These are phyloP conservation scores for Geosmithia putterillii DNA, from an alignment of 2,329 filamentous ascomycete genomes.

Conservation along the genomic window DNA sequence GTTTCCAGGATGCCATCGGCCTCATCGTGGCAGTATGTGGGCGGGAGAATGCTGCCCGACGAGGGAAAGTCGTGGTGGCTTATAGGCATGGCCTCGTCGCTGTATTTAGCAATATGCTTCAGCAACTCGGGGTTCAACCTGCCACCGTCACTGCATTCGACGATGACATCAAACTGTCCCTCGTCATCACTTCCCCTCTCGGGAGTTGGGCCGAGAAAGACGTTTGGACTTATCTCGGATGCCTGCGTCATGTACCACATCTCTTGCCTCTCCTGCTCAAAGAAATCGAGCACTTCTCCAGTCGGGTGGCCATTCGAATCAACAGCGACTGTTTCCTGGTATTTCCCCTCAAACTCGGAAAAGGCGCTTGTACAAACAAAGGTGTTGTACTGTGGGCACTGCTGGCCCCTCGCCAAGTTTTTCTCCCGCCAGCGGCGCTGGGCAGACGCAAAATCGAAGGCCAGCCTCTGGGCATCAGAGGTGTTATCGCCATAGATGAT, in stretches of 20 bases:
- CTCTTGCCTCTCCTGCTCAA: slow-evolving; percentile 75
- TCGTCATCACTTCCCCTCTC: slow-evolving; percentile 50
- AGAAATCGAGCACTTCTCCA: slow-evolving; percentile 75
- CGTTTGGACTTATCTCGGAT: slow-evolving; percentile 78
- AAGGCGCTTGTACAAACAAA: slow-evolving; percentile 62
- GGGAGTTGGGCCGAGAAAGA: slow-evolving; percentile 82
- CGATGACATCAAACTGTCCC: slow-evolving; percentile 64
- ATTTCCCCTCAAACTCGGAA: slow-evolving; percentile 54
- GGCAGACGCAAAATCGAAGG: slow-evolving; percentile 58
- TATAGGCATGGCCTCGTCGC: slow-evolving; percentile 25
- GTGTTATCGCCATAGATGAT: slow-evolving; percentile 76
- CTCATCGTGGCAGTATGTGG: slow-evolving; percentile 72
- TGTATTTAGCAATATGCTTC: slow-evolving; percentile 45
- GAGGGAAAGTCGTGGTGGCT: slow-evolving; percentile 65
- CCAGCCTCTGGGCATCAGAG: slow-evolving; percentile 48
- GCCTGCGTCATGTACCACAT: slow-evolving; percentile 91
- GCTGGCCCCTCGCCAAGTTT: slow-evolving; percentile 28
- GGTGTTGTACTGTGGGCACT: slow-evolving; percentile 64
- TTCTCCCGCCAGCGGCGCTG: slow-evolving; percentile 64
- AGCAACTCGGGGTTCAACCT: slow-evolving; percentile 60
- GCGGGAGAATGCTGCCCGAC: slow-evolving; percentile 81
- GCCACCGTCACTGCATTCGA: slow-evolving; percentile 82
- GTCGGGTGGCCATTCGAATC: slow-evolving; percentile 61
- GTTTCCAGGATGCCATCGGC: slow-evolving; percentile 75
- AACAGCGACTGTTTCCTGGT: slow-evolving; percentile 61